phyloP scores from a whole-genome alignment of 176 grass and related monocot species.

The Saccharum officinarum region DNA sequence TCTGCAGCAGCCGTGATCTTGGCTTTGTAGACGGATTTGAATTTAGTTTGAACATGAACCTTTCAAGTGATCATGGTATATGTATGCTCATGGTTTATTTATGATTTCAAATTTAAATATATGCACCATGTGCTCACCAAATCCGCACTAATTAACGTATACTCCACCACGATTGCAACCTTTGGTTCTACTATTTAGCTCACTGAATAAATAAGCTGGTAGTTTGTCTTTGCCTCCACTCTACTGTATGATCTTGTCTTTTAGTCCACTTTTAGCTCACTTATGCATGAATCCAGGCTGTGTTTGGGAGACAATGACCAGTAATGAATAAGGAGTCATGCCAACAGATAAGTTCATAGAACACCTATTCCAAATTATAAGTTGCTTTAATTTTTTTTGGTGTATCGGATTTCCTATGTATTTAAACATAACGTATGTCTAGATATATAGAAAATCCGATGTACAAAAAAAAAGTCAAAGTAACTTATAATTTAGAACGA shows the following conservation, averaged over 20 bases:
- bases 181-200: neutral
- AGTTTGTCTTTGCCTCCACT: constrained; percentile 32
- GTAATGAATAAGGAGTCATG: neutral
- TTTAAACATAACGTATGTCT: no score
- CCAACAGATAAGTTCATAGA: neutral
- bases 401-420: no score
- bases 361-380: no score
- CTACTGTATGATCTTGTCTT: constrained; percentile 24
- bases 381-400: no score
- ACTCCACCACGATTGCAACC: neutral
- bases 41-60: neutral
- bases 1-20: neutral
- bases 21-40: neutral
- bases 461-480: no score
- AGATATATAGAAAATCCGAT: no score
- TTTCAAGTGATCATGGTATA: neutral
- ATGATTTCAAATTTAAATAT: neutral
- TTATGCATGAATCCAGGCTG: constrained; percentile 10
- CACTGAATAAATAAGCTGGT: neutral
- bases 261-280: constrained; percentile 26
- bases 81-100: neutral
- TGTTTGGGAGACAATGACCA: neutral
- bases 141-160: neutral
- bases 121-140: neutral
- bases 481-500: no score